Conservation (phyloP, 768 basidiomycete species). For the Rhizopogon vinicolor region DNA sequence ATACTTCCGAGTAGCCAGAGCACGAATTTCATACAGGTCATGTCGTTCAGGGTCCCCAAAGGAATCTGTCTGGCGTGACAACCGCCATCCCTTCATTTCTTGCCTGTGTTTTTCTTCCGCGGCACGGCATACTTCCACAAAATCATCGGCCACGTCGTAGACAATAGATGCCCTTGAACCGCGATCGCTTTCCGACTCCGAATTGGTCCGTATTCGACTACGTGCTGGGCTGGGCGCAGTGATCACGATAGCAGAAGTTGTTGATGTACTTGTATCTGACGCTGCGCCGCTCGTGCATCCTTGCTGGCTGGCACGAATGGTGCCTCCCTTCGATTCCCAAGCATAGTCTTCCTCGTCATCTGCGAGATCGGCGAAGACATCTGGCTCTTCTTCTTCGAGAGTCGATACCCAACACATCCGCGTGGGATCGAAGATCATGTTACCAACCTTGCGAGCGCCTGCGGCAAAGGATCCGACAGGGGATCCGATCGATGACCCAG, state of each 20-base stretch:
- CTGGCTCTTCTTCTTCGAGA: conserved; percentile 88
- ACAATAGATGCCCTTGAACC: conserved; percentile 78
- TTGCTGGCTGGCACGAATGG: conserved; percentile 64
- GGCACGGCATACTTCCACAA: conserved; percentile 63
- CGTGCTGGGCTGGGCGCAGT: conserved; percentile 57
- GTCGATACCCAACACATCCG: conserved; percentile 96
- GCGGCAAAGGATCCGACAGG: conserved; percentile 69
- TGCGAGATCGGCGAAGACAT: conserved; percentile 90
- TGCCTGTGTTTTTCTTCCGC: conserved; percentile 80
- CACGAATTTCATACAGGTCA: conserved; percentile 77
- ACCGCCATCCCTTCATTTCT: conserved; percentile 82
- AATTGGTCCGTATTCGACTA: conserved; percentile 60
- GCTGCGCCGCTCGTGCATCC: conserved; percentile 21
- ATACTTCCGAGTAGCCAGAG: conserved; percentile 82
- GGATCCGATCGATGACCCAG: conserved; percentile 81
- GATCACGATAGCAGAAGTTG: conserved; percentile 21
- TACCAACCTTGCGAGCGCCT: conserved; percentile 88
- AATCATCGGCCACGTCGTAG: conserved; percentile 70
- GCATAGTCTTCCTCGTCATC: conserved; percentile 84
- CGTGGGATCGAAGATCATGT: conserved; percentile 95
- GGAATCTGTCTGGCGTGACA: conserved; percentile 16
- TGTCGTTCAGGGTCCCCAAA: conserved; percentile 50
- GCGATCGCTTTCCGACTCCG: conserved; percentile 69
- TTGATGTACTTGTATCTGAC: conserved; percentile 21
- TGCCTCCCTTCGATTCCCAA: conserved; percentile 73